A percentile compares a stretch with the other conserved stretches of the same genome.
phyloP scores from a whole-genome alignment of 1,284 basidiomycete species.

The Coniophora puteana region DNA sequence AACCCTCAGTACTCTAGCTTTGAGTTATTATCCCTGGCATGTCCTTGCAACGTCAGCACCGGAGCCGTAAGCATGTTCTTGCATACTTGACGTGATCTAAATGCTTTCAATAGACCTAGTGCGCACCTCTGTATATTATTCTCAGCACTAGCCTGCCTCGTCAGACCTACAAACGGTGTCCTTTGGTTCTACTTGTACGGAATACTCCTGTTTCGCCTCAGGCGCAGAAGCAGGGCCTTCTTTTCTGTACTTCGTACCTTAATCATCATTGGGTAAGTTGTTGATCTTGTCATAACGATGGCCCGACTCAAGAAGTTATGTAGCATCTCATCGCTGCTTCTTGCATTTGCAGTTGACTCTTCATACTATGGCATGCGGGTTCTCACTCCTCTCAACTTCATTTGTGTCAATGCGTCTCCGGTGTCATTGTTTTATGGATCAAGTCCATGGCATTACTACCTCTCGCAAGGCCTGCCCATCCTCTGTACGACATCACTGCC shows the following conservation, averaged over 20 bases:
- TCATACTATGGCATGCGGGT: conserved; percentile 66
- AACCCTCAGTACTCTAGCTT: conserved; percentile 75
- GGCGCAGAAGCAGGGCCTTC: conserved; percentile 28
- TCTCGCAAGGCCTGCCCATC: conserved; percentile 84
- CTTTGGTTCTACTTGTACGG: conserved; percentile 77
- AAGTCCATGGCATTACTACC: conserved; percentile 85
- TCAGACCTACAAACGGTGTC: conserved; percentile 85
- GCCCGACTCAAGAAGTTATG: background rate
- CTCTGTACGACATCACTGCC: conserved; percentile 72
- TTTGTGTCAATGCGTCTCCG: conserved; percentile 74
- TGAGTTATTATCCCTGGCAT: conserved; percentile 79
- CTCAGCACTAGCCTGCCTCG: conserved; percentile 73
- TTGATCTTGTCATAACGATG: too few species aligned
- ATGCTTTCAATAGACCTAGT: conserved; percentile 29
- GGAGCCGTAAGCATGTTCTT: conserved; percentile 34
- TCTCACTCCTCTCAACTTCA: conserved; percentile 80
- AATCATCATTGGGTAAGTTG: conserved; percentile 39
- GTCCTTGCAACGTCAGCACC: conserved; percentile 27
- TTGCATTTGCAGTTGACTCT: conserved; percentile 56
- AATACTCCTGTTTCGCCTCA: conserved; percentile 48
- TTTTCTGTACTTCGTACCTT: conserved; percentile 34
- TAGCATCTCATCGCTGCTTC: conserved; percentile 20
- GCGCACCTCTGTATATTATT: conserved; percentile 42
- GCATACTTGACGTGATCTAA: too few species aligned
- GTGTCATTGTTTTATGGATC: conserved; percentile 95